Evolutionary conservation across 2,329 filamentous ascomycete species (phyloP).

Genomic region (Penicillium aurantiogriseum): DNA sequence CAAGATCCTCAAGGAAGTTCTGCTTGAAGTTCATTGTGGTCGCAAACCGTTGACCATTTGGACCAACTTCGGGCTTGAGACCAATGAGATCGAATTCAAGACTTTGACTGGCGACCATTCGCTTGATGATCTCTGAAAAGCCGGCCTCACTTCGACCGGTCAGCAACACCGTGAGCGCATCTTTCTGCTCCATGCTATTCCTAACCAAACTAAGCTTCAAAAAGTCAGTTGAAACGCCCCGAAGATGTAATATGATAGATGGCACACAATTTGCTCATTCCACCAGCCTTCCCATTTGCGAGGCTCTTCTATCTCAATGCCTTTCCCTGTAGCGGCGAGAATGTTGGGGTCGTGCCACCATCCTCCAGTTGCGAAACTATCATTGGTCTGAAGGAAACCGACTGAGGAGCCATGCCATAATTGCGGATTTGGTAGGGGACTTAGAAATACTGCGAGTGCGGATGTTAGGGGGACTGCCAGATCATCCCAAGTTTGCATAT

Average conservation of each 20-base stretch:
- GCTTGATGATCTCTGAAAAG: constrained; percentile 76
- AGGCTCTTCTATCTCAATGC: constrained; percentile 75
- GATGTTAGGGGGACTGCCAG: neutral
- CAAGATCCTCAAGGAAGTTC: constrained; percentile 71
- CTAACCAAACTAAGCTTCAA: constrained; percentile 66
- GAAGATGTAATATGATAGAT: constrained; percentile 4
- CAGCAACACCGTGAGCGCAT: constrained; percentile 79
- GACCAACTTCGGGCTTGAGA: constrained; percentile 81
- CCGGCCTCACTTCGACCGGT: constrained; percentile 78
- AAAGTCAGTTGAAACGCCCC: constrained; percentile 19
- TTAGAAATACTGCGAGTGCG: constrained; percentile 70
- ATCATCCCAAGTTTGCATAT: neutral
- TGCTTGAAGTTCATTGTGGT: constrained; percentile 94
- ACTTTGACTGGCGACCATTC: constrained; percentile 73
- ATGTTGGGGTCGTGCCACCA: constrained; percentile 97
- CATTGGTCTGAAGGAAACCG: constrained; percentile 71
- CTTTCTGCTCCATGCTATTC: constrained; percentile 78
- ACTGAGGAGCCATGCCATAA: constrained; percentile 80
- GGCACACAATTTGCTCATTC: constrained; percentile 81
- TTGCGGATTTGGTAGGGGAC: constrained; percentile 82
- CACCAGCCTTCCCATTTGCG: constrained; percentile 91
- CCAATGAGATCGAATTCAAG: constrained; percentile 86
- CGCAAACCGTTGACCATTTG: constrained; percentile 71
- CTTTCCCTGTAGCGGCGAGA: constrained; percentile 80
- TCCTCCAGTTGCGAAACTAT: constrained; percentile 76